Conservation (phyloP, 108 stramenopile genomes). For the Skeletonema potamos region DNA sequence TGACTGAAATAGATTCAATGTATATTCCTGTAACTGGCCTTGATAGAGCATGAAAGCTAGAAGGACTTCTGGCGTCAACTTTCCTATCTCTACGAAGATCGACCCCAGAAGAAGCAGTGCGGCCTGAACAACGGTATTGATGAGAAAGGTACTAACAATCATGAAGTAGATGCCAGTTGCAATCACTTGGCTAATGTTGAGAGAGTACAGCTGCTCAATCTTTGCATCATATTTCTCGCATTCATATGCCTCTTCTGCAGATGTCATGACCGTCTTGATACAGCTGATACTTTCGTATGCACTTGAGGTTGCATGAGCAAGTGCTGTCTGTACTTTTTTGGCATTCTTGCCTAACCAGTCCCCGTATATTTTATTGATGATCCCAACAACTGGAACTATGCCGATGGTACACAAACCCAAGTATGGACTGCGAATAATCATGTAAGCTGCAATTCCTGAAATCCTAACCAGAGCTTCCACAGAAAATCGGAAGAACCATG, state of each 20-base stretch:
- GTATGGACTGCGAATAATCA: constrained; percentile 73
- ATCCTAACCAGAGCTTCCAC: constrained; percentile 88
- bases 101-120: constrained; percentile 72
- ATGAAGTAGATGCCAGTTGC: constrained; percentile 89
- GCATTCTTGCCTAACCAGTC: constrained; percentile 82
- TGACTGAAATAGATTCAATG: constrained; percentile 87
- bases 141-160: constrained; percentile 84
- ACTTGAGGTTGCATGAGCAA: constrained; percentile 79
- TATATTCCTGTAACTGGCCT: constrained; percentile 77
- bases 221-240: constrained; percentile 61
- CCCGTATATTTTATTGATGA: constrained; percentile 85
- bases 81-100: constrained; percentile 57
- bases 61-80: constrained; percentile 72
- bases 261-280: constrained; percentile 85
- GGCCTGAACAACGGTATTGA: constrained; percentile 88
- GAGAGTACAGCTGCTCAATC: constrained; percentile 74
- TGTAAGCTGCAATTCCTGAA: constrained; percentile 76
- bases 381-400: constrained; percentile 80
- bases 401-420: constrained; percentile 73
- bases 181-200: constrained; percentile 83
- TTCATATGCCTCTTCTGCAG: constrained; percentile 76
- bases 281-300: constrained; percentile 84
- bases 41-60: constrained; percentile 97
- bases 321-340: constrained; percentile 72
- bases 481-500: constrained; percentile 91